Conservation (phyloP, 441 rosid species). For the Euphorbia schlechtendalii region DNA sequence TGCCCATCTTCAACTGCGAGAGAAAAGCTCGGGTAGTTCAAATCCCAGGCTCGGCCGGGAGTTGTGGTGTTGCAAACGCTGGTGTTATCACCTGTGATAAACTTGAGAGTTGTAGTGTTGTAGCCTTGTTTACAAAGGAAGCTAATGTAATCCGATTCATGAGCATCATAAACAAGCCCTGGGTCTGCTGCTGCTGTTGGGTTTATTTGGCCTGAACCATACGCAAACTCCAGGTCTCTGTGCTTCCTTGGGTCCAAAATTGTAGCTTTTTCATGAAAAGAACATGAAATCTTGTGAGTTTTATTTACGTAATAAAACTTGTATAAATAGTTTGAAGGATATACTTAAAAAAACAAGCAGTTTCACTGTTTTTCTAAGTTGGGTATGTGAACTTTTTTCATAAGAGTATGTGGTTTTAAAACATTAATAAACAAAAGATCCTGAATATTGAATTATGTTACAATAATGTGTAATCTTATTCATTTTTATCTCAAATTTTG, state of each 20-base stretch:
- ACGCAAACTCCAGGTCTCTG: constrained; percentile 50
- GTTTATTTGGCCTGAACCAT: constrained; percentile 69
- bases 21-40: background rate
- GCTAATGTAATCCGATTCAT: constrained; percentile 49
- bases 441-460: too few species aligned
- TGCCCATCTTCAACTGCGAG: constrained; percentile 29
- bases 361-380: too few species aligned
- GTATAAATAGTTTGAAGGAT: too few species aligned
- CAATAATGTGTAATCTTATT: too few species aligned
- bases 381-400: too few species aligned
- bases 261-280: constrained; percentile 37
- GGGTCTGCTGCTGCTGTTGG: constrained; percentile 45
- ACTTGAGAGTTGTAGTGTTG: constrained; percentile 26
- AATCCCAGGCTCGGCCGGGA: constrained; percentile 14
- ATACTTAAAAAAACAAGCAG: too few species aligned
- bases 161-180: constrained; percentile 65
- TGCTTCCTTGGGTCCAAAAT: constrained; percentile 50
- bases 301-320: too few species aligned
- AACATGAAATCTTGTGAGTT: background rate
- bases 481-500: too few species aligned
- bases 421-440: too few species aligned
- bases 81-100: constrained; percentile 20
- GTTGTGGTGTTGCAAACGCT: background rate
- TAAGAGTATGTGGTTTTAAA: too few species aligned
- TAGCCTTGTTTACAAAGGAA: constrained; percentile 69